Percentiles rank a stretch among this genome's conserved stretches.
These are phyloP conservation scores for Striga hermonthica DNA, from an alignment of 305 asterid genomes.

Conservation along the genomic window DNA sequence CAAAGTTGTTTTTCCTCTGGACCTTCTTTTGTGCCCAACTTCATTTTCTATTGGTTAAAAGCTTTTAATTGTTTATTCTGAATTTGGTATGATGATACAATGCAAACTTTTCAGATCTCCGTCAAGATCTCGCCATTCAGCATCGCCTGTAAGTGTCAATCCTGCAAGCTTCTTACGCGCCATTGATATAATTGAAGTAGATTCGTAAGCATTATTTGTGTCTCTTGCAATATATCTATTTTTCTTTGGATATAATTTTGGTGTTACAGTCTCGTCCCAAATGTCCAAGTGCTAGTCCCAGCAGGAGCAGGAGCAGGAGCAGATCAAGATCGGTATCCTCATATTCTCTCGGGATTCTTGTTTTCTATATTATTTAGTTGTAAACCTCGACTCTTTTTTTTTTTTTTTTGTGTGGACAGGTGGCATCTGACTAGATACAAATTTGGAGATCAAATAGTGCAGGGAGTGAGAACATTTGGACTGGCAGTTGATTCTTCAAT, in stretches of 20 bases:
- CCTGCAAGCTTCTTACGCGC: not conserved
- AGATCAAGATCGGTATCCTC: conserved; percentile 39
- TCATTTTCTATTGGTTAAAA: not conserved
- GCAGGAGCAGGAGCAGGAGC: conserved; percentile 36
- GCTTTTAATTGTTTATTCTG: conserved; percentile 9
- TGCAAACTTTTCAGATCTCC: conserved; percentile 51
- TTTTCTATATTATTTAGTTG: not conserved
- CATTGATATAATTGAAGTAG: not conserved
- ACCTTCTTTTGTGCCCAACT: not conserved
- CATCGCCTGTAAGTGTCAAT: conserved; percentile 45
- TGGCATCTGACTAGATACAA: too few relatives aligned
- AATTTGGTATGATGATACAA: conserved; percentile 24
- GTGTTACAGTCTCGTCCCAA: conserved; percentile 35
- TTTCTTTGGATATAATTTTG: not conserved
- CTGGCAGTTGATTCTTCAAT: too few relatives aligned
- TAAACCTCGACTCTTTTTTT: not conserved
- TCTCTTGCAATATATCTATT: not conserved
- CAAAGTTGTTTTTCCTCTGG: not conserved
- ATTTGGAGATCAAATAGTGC: too few relatives aligned
- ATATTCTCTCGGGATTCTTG: conserved; percentile 29
- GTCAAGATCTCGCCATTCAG: conserved; percentile 44
- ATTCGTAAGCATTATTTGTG: not conserved
- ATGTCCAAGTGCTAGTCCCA: conserved; percentile 29
- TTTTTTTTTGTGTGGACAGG: too few relatives aligned
- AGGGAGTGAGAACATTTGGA: too few relatives aligned